Percentiles rank a stretch among this genome's conserved stretches.
These are phyloP conservation scores for Diplodia mutila DNA, from an alignment of 2,329 filamentous ascomycete species.

Conservation along the genomic window DNA sequence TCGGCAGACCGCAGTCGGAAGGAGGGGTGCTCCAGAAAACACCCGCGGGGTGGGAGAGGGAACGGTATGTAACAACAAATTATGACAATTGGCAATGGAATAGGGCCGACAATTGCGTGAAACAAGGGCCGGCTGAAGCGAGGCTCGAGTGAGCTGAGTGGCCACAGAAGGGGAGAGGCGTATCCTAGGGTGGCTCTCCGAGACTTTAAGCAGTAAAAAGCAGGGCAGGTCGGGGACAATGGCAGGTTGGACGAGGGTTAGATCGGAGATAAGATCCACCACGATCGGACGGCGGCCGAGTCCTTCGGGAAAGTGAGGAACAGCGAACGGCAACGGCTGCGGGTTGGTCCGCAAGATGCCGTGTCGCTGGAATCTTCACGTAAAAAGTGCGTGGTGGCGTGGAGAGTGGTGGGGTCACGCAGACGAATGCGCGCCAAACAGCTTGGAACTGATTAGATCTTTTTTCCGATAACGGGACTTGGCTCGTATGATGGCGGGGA, in stretches of 20 bases:
- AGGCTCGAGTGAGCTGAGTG: neutral
- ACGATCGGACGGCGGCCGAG: neutral
- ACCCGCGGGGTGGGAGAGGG: neutral
- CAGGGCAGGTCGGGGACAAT: neutral
- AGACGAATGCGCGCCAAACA: neutral
- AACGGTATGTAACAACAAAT: neutral
- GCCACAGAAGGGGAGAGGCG: neutral
- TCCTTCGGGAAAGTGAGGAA: neutral
- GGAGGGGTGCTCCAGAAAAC: neutral
- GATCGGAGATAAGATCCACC: slow-evolving; percentile 20
- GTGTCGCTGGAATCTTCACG: neutral
- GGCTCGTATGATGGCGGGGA: slow-evolving; percentile 10
- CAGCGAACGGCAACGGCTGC: neutral
- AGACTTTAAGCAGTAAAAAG: neutral
- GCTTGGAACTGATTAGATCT: slow-evolving; percentile 5
- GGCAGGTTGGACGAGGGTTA: neutral
- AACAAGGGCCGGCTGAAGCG: neutral
- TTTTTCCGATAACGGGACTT: slow-evolving; percentile 9
- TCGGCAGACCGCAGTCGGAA: slow-evolving; percentile 4
- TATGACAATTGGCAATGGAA: slow-evolving; percentile 4
- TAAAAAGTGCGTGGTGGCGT: slow-evolving; percentile 13
- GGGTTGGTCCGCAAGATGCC: slow-evolving; percentile 14
- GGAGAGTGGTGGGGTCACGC: neutral
- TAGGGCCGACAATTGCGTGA: neutral
- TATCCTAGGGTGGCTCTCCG: neutral